Percentiles rank a stretch among this genome's conserved stretches.
These are phyloP conservation scores for Suillus cothurnatus DNA, from an alignment of 768 basidiomycete species.

Conservation along the genomic window DNA sequence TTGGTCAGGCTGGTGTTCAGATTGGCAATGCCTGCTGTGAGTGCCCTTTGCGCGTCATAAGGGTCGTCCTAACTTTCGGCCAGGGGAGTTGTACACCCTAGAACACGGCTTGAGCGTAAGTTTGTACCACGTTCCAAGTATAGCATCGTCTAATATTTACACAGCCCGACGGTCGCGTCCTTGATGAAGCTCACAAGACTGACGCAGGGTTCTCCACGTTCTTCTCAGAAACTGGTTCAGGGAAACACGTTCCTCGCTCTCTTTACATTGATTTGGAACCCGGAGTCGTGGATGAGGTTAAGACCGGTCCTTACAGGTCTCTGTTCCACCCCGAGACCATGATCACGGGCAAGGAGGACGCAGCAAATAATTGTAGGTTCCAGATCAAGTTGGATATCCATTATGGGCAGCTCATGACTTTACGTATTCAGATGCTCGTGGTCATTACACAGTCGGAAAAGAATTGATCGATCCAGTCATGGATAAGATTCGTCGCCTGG, in stretches of 20 bases:
- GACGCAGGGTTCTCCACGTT: constrained; percentile 96
- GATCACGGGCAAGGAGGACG: constrained; percentile 98
- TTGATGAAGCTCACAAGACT: constrained; percentile 57
- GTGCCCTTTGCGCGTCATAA: constrained; percentile 32
- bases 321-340: constrained; percentile 98
- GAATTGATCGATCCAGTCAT: constrained; percentile 96
- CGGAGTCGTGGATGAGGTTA: constrained; percentile 94
- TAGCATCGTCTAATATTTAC: constrained; percentile 2
- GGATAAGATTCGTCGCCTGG: constrained; percentile 95
- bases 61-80: constrained; percentile 22
- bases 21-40: constrained; percentile 96
- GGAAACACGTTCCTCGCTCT: constrained; percentile 95
- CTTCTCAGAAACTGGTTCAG: constrained; percentile 93
- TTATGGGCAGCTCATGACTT: constrained; percentile 15
- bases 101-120: constrained; percentile 95
- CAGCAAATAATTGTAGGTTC: constrained; percentile 95
- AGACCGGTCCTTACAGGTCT: constrained; percentile 86
- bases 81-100: constrained; percentile 97
- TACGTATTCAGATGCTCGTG: constrained; percentile 79
- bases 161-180: constrained; percentile 90
- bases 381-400: constrained; percentile 2
- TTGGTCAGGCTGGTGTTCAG: constrained; percentile 96
- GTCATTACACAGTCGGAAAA: constrained; percentile 99
- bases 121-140: constrained; percentile 14
- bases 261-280: constrained; percentile 97